Percentiles rank a stretch among this genome's conserved stretches.
Evolutionary conservation across 2,329 filamentous ascomycete species (phyloP).

Genomic region (Fusarium sarcochroum): DNA sequence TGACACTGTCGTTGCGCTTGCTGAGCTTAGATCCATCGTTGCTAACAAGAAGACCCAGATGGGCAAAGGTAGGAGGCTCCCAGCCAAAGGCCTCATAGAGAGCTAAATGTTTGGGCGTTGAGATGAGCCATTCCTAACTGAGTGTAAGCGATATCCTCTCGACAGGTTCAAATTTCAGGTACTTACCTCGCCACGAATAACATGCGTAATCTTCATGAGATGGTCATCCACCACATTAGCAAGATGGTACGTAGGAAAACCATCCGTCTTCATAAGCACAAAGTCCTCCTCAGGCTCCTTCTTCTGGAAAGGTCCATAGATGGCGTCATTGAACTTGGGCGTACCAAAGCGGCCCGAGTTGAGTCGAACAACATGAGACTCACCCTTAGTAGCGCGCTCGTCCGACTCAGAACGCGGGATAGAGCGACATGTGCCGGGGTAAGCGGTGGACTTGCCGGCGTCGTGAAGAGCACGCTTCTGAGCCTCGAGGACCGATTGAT

Average conservation of each 20-base stretch:
- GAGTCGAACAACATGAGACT: slow-evolving; percentile 84
- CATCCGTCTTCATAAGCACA: slow-evolving; percentile 91
- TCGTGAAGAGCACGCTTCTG: slow-evolving; percentile 75
- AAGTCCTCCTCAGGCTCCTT: slow-evolving; percentile 79
- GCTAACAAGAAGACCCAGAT: slow-evolving; percentile 82
- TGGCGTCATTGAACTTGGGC: slow-evolving; percentile 79
- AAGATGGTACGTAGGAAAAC: slow-evolving; percentile 94
- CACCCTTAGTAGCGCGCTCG: slow-evolving; percentile 75
- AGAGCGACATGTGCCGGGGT: slow-evolving; percentile 77
- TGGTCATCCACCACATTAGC: slow-evolving; percentile 98
- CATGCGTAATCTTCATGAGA: slow-evolving; percentile 94
- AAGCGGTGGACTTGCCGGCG: slow-evolving; percentile 59
- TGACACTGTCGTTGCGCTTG: slow-evolving; percentile 77
- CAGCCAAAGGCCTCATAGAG: slow-evolving; percentile 85
- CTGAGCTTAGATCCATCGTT: slow-evolving; percentile 82
- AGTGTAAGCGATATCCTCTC: slow-evolving; percentile 1
- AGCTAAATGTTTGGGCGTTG: slow-evolving; percentile 80
- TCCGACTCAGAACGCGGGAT: slow-evolving; percentile 78
- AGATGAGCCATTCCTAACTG: slow-evolving; percentile 90
- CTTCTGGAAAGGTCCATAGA: slow-evolving; percentile 79
- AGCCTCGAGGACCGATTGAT: slow-evolving; percentile 75
- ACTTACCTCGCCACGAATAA: slow-evolving; percentile 85
- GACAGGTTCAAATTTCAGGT: not conserved
- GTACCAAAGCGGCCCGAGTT: slow-evolving; percentile 69
- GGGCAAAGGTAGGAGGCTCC: slow-evolving; percentile 81